Evolutionary conservation across 306 rosid species (phyloP).

Genomic region (Purshia tridentata): DNA sequence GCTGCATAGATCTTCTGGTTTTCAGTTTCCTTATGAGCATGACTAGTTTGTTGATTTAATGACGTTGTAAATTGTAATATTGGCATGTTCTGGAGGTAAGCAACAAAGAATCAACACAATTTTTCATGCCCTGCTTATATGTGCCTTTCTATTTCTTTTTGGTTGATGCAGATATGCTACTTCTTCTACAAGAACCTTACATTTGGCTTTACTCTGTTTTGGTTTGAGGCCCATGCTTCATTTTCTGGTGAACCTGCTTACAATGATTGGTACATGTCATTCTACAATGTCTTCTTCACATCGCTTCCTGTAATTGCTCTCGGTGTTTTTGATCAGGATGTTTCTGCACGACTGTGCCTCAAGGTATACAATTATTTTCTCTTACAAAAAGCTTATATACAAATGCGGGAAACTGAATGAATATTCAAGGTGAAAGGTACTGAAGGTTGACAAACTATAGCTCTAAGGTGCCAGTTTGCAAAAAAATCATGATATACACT

Average conservation of each 20-base stretch:
- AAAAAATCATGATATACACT: not conserved
- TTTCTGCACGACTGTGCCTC: conserved; percentile 73
- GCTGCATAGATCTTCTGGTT: conserved; percentile 10
- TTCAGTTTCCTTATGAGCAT: conserved; percentile 9
- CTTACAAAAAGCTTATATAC: conserved; percentile 8
- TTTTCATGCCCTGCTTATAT: conserved; percentile 11
- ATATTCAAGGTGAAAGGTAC: conserved; percentile 4
- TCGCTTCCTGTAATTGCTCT: conserved; percentile 88
- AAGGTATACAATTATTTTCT: conserved; percentile 46
- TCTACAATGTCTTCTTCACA: conserved; percentile 89
- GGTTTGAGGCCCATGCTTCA: conserved; percentile 86
- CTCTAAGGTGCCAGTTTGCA: conserved; percentile 2
- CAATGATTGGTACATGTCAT: conserved; percentile 94
- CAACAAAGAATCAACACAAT: not conserved
- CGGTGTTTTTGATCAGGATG: conserved; percentile 92
- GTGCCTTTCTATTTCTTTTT: conserved; percentile 22
- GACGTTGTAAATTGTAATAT: not conserved
- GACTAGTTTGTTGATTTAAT: conserved; percentile 3
- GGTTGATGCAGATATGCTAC: conserved; percentile 79
- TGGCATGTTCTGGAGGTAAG: conserved; percentile 9
- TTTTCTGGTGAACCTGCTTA: conserved; percentile 83
- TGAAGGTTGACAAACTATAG: not conserved
- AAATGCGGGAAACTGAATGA: not conserved
- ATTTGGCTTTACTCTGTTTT: conserved; percentile 84
- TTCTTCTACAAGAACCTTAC: conserved; percentile 91